Evolutionary conservation across 768 basidiomycete species (phyloP).

Genomic region (Trametes gibbosa): DNA sequence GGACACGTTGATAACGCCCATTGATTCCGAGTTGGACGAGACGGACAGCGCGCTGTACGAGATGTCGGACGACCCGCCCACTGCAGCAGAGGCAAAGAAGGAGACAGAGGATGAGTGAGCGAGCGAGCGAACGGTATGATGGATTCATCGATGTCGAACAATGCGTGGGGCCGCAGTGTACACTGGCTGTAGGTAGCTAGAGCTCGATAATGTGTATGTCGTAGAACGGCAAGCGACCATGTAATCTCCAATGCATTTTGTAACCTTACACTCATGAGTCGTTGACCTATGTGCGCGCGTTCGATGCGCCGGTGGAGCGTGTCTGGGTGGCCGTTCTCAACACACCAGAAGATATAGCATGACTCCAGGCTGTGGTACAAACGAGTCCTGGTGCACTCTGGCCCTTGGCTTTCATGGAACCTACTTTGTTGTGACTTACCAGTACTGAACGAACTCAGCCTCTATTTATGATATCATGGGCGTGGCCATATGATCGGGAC

Average conservation of each 20-base stretch:
- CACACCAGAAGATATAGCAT: no score
- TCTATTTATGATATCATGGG: no score
- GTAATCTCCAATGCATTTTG: constrained; percentile 8
- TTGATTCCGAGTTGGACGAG: constrained; percentile 9
- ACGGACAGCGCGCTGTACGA: constrained; percentile 6
- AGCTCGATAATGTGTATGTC: constrained; percentile 17
- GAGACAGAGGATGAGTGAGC: neutral
- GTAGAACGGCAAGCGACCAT: constrained; percentile 9
- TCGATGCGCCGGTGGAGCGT: no score
- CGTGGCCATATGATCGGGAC: neutral
- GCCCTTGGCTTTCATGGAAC: neutral
- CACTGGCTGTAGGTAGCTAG: constrained; percentile 15
- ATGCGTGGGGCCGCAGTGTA: neutral
- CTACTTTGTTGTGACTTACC: neutral
- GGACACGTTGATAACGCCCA: constrained; percentile 4
- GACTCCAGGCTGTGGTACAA: no score
- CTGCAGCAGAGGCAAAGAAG: neutral
- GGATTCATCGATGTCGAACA: neutral
- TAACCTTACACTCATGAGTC: neutral
- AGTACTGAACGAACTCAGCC: no score
- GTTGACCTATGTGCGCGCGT: no score
- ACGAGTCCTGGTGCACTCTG: no score
- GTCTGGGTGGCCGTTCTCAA: no score
- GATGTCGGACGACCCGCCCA: neutral
- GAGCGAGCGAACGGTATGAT: neutral